Evolutionary conservation across 2,329 filamentous ascomycete species (phyloP).

Genomic region (Byssothecium circinans): DNA sequence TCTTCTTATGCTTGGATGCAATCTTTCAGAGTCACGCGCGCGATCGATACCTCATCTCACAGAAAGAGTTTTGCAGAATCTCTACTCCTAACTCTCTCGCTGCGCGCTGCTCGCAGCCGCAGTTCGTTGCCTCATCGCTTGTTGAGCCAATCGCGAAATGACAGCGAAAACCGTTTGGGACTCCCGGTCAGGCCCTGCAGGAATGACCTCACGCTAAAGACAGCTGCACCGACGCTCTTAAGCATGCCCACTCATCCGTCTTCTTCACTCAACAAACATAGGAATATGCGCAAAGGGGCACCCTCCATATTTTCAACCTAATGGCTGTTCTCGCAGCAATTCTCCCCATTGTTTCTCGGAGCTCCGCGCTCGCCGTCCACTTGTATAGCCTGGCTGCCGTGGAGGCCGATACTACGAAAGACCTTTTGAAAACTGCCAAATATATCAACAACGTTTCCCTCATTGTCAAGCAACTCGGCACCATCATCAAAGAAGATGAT

Average conservation of each 20-base stretch:
- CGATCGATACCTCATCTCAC: too few relatives aligned
- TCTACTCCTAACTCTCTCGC: too few relatives aligned
- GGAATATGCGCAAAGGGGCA: background rate
- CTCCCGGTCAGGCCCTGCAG: constrained; percentile 1
- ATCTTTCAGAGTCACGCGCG: too few relatives aligned
- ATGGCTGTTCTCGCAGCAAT: constrained; percentile 43
- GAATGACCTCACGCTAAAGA: constrained; percentile 9
- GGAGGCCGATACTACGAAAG: constrained; percentile 25
- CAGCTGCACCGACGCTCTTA: constrained; percentile 1
- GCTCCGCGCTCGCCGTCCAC: constrained; percentile 36
- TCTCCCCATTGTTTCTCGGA: constrained; percentile 36
- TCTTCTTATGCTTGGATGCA: too few relatives aligned
- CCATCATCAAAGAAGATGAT: constrained; percentile 42
- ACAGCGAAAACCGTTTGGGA: background rate
- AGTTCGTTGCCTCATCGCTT: constrained; percentile 2
- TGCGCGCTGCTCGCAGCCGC: too few relatives aligned
- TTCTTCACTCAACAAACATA: background rate
- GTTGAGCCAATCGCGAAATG: constrained; percentile 1
- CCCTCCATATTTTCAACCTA: background rate
- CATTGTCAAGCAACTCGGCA: constrained; percentile 43
- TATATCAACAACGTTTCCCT: constrained; percentile 40
- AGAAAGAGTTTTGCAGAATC: too few relatives aligned
- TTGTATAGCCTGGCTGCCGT: constrained; percentile 36
- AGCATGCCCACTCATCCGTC: background rate
- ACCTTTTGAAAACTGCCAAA: constrained; percentile 34